A percentile compares a stretch with the other conserved stretches of the same genome.
phyloP scores from a whole-genome alignment of 805 yeast genomes.

The Ogataea salicorniae region DNA sequence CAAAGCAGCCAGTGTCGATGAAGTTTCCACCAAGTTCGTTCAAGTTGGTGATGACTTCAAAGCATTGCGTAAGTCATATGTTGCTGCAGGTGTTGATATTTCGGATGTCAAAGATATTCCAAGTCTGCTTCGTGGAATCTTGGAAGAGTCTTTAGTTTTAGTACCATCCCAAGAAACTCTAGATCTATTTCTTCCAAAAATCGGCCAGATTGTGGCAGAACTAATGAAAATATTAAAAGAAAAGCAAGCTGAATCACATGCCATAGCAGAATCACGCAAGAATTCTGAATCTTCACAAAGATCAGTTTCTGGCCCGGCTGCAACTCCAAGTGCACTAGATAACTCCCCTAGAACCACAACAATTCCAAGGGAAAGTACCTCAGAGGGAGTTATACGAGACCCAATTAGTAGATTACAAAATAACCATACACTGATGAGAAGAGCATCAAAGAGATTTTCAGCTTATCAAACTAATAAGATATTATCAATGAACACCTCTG shows the following conservation, averaged over 20 bases:
- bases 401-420: slow-evolving; percentile 76
- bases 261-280: slow-evolving; percentile 13
- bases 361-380: slow-evolving; percentile 8
- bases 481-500: slow-evolving; percentile 20
- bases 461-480: slow-evolving; percentile 63
- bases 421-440: slow-evolving; percentile 77
- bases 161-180: slow-evolving; percentile 78
- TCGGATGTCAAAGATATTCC: slow-evolving; percentile 91
- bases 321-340: slow-evolving; percentile 2
- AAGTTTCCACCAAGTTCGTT: slow-evolving; percentile 87
- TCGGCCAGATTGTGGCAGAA: slow-evolving; percentile 79
- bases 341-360: not conserved
- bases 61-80: slow-evolving; percentile 74
- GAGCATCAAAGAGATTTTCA: slow-evolving; percentile 91
- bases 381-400: slow-evolving; percentile 28
- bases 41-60: slow-evolving; percentile 91
- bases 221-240: slow-evolving; percentile 73
- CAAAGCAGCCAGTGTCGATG: slow-evolving; percentile 69
- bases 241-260: slow-evolving; percentile 52
- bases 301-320: slow-evolving; percentile 26
- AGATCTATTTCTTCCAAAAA: slow-evolving; percentile 75
- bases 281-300: slow-evolving; percentile 10
- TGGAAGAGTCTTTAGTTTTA: slow-evolving; percentile 83
- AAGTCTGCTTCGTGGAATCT: slow-evolving; percentile 63
- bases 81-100: slow-evolving; percentile 72